Base-by-base conservation (phyloP, 192 early-diverging fungal genomes). In the Backusella sp. region DNA sequence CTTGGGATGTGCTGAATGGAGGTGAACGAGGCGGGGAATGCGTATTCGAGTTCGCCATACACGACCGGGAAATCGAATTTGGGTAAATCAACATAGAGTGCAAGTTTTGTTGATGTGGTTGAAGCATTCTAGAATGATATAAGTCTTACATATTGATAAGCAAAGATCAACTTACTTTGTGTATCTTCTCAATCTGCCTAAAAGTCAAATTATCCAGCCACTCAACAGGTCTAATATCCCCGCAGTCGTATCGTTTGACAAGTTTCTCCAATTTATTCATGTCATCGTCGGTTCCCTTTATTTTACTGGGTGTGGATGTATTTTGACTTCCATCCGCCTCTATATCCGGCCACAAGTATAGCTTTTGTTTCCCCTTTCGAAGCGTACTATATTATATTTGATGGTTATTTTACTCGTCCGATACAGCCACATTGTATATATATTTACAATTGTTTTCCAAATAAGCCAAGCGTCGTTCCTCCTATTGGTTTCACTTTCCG, bases 11-110 rank as follows among this genome's bases (percentile, higher is more conserved):
- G 15, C 17, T 34, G 66, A 4, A 23, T 28, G 1, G 67, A 37
- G 3, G 53, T 23, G n/a, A 56, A 59, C 32, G 7, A 23, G 34
- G 28, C 14, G 19, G 56, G 56, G 23, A 76, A 19, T 73, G 2
- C 35, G 84, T 89, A 83, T 89, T 93, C 89, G 41, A 84, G 75
- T 73, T 99, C 96, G 75, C 95, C 91, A 84, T 89, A 96, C 17
- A 98, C 91, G n/a, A 98, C 86, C 3, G 96, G 95, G 84, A 99
- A 98, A 82, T 98, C 96, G 82, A 98, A 99, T 76, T 91, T 92
- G 2, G 97, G 96, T 32, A 99, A 86, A 59, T 97, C 92, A 23
- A 99, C 86, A 79, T 94, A 96, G 3, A 99, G 87, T 73, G 89
- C 92, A 65, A 94, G 77, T 9, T 90, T 84, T 44, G 89, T 89